Conservation (phyloP, 306 rosid genomes). For the Quercus dentata region DNA sequence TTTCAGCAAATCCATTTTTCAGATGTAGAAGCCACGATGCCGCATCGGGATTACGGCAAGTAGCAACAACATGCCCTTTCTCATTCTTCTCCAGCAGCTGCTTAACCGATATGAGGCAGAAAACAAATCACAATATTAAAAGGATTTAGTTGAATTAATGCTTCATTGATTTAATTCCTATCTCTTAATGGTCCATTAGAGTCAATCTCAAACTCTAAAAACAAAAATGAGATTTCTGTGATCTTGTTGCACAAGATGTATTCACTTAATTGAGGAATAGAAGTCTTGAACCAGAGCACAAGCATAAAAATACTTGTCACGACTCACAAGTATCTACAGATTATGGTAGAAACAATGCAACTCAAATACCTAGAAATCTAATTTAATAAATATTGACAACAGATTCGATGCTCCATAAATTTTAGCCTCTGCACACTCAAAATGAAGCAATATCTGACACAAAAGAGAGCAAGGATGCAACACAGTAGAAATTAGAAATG, state of each 20-base stretch:
- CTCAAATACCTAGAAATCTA: background rate
- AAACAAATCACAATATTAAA: background rate
- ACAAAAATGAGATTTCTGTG: background rate
- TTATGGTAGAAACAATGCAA: background rate
- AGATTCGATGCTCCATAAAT: background rate
- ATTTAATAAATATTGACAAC: background rate
- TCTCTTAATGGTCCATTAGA: too few species aligned
- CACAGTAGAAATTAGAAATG: background rate
- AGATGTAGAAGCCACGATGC: slow-evolving; percentile 63
- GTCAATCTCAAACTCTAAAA: background rate
- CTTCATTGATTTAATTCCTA: too few species aligned
- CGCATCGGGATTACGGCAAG: slow-evolving; percentile 37
- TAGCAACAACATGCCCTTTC: too few species aligned
- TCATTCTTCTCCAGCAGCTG: slow-evolving; percentile 49
- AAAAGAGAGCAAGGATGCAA: background rate
- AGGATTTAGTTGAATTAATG: too few species aligned
- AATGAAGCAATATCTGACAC: background rate
- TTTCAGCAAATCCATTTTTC: slow-evolving; percentile 55
- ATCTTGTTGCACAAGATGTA: background rate
- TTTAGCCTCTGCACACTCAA: background rate
- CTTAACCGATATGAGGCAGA: slow-evolving; percentile 43
- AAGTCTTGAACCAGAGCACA: background rate
- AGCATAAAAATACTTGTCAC: too few species aligned
- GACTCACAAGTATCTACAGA: background rate
- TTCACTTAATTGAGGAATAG: background rate